Evolutionary conservation across 441 rosid species (phyloP).

Genomic region (Aquilaria agallochum): DNA sequence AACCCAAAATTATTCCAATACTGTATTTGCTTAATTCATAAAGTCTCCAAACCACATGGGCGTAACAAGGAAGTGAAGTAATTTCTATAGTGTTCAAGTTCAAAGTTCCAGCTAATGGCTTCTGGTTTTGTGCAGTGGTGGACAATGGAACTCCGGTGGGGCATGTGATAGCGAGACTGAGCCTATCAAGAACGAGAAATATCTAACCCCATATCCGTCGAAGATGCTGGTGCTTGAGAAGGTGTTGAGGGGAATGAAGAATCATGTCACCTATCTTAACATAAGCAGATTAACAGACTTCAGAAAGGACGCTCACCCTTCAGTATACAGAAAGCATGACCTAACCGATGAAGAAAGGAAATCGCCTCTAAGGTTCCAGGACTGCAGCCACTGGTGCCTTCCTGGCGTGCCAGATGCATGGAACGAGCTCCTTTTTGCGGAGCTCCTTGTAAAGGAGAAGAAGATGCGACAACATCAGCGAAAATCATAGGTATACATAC

Average conservation of each 20-base stretch:
- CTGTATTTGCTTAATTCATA: too few species aligned
- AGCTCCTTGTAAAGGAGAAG: constrained; percentile 50
- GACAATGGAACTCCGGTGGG: constrained; percentile 98
- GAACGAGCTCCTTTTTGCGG: constrained; percentile 82
- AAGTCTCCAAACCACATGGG: too few species aligned
- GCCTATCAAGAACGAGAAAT: constrained; percentile 71
- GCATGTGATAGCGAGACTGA: constrained; percentile 74
- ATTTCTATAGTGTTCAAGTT: not conserved
- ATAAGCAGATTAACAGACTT: constrained; percentile 78
- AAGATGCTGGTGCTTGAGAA: constrained; percentile 78
- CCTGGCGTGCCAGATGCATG: constrained; percentile 91
- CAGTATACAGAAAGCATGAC: constrained; percentile 55
- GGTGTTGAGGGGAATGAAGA: constrained; percentile 72
- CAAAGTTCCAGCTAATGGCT: not conserved
- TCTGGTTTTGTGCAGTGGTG: constrained; percentile 49
- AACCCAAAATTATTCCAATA: too few species aligned
- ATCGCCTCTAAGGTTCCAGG: constrained; percentile 56
- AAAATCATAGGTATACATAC: constrained; percentile 28
- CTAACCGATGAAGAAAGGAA: constrained; percentile 34
- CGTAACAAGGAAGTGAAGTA: not conserved
- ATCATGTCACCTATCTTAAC: constrained; percentile 70
- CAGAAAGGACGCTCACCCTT: constrained; percentile 91
- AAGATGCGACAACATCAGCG: constrained; percentile 35
- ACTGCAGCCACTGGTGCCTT: constrained; percentile 99
- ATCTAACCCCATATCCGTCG: constrained; percentile 54